Base-by-base conservation (phyloP, 2,329 filamentous ascomycete species). In the Bimuria novae-zelandiae region DNA sequence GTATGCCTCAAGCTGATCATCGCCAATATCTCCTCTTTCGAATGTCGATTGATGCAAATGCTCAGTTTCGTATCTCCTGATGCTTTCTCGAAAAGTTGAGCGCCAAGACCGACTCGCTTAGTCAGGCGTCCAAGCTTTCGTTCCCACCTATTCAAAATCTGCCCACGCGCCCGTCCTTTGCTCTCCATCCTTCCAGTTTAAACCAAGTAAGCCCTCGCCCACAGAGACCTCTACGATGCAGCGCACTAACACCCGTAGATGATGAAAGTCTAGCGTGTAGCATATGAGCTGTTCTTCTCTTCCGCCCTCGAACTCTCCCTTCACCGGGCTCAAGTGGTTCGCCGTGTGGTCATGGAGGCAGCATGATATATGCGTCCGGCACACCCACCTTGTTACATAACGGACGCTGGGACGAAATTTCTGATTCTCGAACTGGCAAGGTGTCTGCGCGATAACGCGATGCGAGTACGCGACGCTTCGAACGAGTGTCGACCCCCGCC, bases 261-360 rank as follows among this genome's bases (percentile, higher is more conserved):
- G 93, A 99, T 97, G 94, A 99, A 96, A 96, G 90, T 90, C 85
- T 87, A 88, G 90, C 86, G 93, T 97, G 94, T 88, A 86, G 77
- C 80, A 86, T 86, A 90, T 96, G 94, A 97, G 82, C 83, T 89
- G 82, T 80, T 82, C 80, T 82, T 79, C 75, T 77, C 79, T 82
- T 79, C 82, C 80, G 79, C 82, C 79, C 80, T 79, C 79, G 82
- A 84, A 89, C 90, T 93, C 92, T 97, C 89, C 88, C 86, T 85
- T 85, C 79, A 83, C 78, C 79, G 86, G 89, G 92, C 92, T 89
- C 75, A 91, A 97, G 94, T 83, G 93, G 90, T 88, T 82, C 82
- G 83, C 78, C 79, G 64, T 83, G 85, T 76, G 80, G 80, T 81
- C 77, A 77, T 80, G 79, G 78, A 78, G 85, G 63, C 79, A 89